Evolutionary conservation across 768 basidiomycete genomes (phyloP), one percentile per base, ranked within the genome.

Genomic region (Amanita inopinata): DNA sequence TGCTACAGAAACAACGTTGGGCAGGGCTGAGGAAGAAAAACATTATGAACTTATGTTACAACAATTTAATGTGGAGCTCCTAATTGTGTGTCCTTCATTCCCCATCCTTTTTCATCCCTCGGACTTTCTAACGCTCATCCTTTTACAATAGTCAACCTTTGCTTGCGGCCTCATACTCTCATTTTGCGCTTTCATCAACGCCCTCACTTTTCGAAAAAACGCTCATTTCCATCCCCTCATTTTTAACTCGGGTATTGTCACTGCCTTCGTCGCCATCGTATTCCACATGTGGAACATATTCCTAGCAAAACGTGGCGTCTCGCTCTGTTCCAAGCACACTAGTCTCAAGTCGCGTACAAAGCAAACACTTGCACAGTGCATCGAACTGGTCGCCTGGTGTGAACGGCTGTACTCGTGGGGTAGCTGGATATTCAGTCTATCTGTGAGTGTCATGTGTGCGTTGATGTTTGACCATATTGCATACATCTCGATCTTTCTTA

Each of bases 1-100:
- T 2, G 14, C 22, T 5, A 15, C 33, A 12, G 12, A 37, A 23
- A 23, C 22, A 37, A 22, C 22, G 12, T 11, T 22, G 35, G 24
- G 6, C 7, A 37, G 14, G 35, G 14, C 35, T n/a, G 11, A 22
- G 1, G 35, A 23, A 37, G 3, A 20, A 23, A 37, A 37, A 11
- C 22, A 37, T n/a, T 37, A 23, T 14, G 35, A 37, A 37, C 24
- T 37, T 23, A 20, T 37, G 35, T 37, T 37, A 37, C 19, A 37
- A 23, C 35, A 37, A 12, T 37, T 37, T 37, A 37, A 37, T 37
- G 20, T 37, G 9, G 35, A 37, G 9, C 22, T 37, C 8, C 14
- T 37, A 12, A 23, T 37, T 22, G 35, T 37, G 6, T n/a, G 35
- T 37, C 19, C 10, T 9, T 14, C 33, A 7, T 14, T 33, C 8